phyloP scores from a whole-genome alignment of 495 filamentous ascomycete species.

The Sphaerosporella brunnea region DNA sequence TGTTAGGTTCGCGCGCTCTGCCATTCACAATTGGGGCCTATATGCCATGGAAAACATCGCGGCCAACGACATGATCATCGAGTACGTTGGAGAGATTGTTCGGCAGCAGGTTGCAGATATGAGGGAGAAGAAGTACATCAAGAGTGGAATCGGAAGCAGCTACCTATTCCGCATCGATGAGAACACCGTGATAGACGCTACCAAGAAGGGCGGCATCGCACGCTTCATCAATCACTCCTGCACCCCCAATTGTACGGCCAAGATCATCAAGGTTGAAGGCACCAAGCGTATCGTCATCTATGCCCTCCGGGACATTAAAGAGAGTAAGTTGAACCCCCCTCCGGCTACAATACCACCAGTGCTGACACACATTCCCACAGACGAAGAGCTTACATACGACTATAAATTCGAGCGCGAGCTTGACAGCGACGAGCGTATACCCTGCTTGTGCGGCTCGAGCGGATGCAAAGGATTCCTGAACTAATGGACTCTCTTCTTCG shows the following conservation, averaged over 20 bases:
- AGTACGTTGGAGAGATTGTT: constrained; percentile 96
- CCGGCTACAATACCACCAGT: background rate
- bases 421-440: constrained; percentile 84
- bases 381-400: constrained; percentile 97
- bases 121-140: constrained; percentile 75
- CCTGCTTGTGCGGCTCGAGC: constrained; percentile 85
- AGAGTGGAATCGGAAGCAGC: constrained; percentile 90
- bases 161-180: constrained; percentile 98
- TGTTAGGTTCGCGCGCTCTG: constrained; percentile 90
- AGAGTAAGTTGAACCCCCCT: constrained; percentile 50
- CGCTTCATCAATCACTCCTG: constrained; percentile 99
- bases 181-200: constrained; percentile 92
- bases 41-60: constrained; percentile 96
- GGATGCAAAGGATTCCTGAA: constrained; percentile 98
- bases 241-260: constrained; percentile 94
- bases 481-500: constrained; percentile 35
- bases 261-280: constrained; percentile 99
- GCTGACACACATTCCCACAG: constrained; percentile 33
- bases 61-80: constrained; percentile 98
- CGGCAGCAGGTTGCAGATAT: constrained; percentile 91
- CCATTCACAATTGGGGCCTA: constrained; percentile 96
- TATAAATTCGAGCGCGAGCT: constrained; percentile 99
- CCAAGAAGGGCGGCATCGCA: constrained; percentile 93
- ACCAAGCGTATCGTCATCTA: constrained; percentile 98
- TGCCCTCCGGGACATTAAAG: constrained; percentile 78